A percentile compares a stretch with the other conserved stretches of the same genome.
Evolutionary conservation across 176 grass and related monocot genomes (phyloP).

Genomic region (Triticum urartu): DNA sequence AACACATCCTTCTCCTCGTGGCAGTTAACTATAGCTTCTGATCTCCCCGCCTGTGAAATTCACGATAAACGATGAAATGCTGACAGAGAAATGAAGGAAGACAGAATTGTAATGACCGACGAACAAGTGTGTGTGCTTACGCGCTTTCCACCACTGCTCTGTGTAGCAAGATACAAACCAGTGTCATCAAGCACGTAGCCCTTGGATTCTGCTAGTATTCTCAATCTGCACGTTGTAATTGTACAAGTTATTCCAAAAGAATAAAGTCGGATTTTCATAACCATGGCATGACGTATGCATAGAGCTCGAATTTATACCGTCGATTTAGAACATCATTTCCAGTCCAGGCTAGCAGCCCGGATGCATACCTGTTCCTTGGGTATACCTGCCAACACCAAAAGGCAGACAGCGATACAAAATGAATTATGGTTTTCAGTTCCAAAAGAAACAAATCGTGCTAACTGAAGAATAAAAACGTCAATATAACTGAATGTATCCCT

Average conservation of each 20-base stretch:
- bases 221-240: conserved; percentile 52
- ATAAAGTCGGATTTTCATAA: background rate
- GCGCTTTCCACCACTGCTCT: conserved; percentile 54
- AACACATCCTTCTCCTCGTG: conserved; percentile 86
- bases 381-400: conserved; percentile 55
- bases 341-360: conserved; percentile 82
- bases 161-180: conserved; percentile 75
- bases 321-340: conserved; percentile 97
- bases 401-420: background rate
- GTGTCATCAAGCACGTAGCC: conserved; percentile 84
- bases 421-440: background rate
- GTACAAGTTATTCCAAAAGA: background rate
- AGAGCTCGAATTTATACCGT: conserved; percentile 43
- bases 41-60: conserved; percentile 57
- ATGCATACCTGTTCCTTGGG: conserved; percentile 82
- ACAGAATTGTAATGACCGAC: background rate
- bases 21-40: conserved; percentile 61
- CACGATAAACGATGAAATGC: background rate
- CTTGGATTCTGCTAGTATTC: conserved; percentile 85
- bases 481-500: background rate
- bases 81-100: background rate
- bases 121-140: conserved; percentile 29
- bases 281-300: background rate
- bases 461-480: background rate
- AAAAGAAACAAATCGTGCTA: conserved; percentile 9